Evolutionary conservation across 257 asterid species (phyloP).

Genomic region (Cinchona pubescens): DNA sequence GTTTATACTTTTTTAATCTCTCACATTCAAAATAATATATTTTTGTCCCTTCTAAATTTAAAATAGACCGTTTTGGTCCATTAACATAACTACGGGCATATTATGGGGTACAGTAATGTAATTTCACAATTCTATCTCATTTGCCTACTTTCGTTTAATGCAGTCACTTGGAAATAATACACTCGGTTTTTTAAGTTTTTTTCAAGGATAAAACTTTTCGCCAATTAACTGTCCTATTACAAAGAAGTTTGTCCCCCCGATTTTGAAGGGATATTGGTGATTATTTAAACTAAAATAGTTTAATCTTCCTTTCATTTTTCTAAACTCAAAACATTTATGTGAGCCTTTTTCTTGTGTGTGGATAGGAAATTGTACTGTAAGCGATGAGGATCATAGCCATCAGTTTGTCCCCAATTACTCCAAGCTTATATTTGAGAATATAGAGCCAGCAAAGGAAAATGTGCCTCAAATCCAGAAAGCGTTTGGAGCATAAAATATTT

Average conservation of each 20-base stretch:
- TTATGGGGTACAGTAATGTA: no score
- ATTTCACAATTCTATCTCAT: constrained; percentile 8
- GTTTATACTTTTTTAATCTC: no score
- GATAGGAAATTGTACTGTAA: constrained; percentile 76
- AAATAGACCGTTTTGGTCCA: no score
- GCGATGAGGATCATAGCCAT: constrained; percentile 78
- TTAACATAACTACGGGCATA: no score
- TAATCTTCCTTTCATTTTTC: background rate
- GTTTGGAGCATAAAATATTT: constrained; percentile 61
- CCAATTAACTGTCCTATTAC: background rate
- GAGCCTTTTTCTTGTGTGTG: constrained; percentile 4
- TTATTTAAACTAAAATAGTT: background rate
- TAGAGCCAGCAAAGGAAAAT: constrained; percentile 67
- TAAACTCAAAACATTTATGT: background rate
- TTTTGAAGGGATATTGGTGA: background rate
- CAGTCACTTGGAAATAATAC: constrained; percentile 80
- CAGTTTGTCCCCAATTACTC: constrained; percentile 81
- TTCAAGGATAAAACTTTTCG: background rate
- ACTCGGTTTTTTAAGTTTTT: no score
- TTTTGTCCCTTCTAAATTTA: no score
- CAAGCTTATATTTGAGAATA: constrained; percentile 61
- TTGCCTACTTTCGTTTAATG: constrained; percentile 26
- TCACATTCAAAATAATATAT: no score
- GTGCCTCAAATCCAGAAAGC: constrained; percentile 36
- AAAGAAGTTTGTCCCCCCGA: background rate